phyloP scores from a whole-genome alignment of 805 yeast species.

The Wickerhamomyces kurtzmanii region DNA sequence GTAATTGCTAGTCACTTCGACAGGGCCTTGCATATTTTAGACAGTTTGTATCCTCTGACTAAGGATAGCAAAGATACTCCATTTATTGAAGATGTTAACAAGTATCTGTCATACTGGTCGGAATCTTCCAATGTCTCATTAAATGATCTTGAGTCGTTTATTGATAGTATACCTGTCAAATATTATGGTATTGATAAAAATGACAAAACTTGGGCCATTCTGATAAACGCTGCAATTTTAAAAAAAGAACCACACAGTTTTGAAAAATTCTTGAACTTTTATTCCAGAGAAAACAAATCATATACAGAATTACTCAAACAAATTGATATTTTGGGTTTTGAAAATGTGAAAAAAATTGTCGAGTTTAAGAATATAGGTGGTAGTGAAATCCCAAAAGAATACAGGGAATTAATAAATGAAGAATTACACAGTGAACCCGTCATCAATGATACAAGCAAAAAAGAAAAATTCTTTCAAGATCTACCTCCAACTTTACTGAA shows the following conservation, averaged over 20 bases:
- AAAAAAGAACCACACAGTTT: too few relatives aligned
- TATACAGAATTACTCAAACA: conserved; percentile 9
- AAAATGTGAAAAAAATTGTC: conserved; percentile 24
- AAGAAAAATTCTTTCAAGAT: conserved; percentile 10
- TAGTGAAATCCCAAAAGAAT: conserved; percentile 22
- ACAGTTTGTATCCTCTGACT: conserved; percentile 45
- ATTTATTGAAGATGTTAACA: conserved; percentile 62
- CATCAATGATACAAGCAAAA: neutral
- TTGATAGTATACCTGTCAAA: conserved; percentile 19
- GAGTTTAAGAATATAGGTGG: conserved; percentile 9
- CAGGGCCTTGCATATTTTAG: conserved; percentile 61
- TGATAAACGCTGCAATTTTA: conserved; percentile 38
- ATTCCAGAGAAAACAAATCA: conserved; percentile 5
- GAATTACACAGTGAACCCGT: conserved; percentile 2
- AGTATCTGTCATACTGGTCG: conserved; percentile 38
- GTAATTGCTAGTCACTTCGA: conserved; percentile 52
- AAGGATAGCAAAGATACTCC: conserved; percentile 29
- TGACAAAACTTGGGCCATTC: conserved; percentile 50
- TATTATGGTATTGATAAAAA: conserved; percentile 30
- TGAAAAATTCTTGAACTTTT: conserved; percentile 3
- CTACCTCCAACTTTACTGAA: conserved; percentile 38
- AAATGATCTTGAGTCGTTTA: conserved; percentile 32
- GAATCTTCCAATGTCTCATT: conserved; percentile 28
- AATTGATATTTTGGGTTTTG: conserved; percentile 43
- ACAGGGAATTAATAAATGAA: conserved; percentile 17